Evolutionary conservation across 23 red algal species (phyloP), one percentile per base, ranked within the genome.

Genomic region (Pyropia haitanensis): DNA sequence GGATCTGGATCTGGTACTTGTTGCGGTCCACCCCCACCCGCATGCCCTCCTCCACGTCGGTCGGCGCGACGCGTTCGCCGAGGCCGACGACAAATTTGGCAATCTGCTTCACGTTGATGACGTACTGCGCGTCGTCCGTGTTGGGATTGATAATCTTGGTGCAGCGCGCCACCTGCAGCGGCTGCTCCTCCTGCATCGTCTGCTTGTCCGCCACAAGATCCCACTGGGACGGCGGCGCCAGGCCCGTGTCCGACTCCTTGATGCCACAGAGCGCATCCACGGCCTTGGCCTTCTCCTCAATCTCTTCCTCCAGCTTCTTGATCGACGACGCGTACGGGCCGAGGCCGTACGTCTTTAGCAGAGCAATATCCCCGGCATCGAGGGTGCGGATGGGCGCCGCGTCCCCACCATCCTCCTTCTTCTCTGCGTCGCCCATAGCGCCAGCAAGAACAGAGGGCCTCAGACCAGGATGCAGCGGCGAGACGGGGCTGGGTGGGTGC

Each of bases 91-190:
- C 94, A 70, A 87, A 98, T 67, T 98, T 98, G 5, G 94, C 94
- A 68, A 98, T 98, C 75, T 98, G 94, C 58, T 89, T 89, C 66
- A 98, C 73, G 71, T 98, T 98, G 65, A 98, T 98, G 49, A 98
- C 77, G 76, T 98, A 98, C 60, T 91, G 91, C 5, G 88, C 68
- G 1, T 82, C 79, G 27, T 98, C 94, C 19, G 64, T 83, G 22
- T 88, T 78, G 19, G 81, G 61, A 2, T 72, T 73, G 28, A 98
- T 91, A 53, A 98, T 98, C 57, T 98, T 98, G 50, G 94, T 98
- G 71, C 94, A 98, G 59, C 94, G 72, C 18, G 94, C 94, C 21
- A 98, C 94, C 58, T 98, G 94, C 50, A 98, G 81, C 17, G 94
- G 94, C 61, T 98, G 94, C 57, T 91, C 87, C 66, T 98, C 94